phyloP scores from a whole-genome alignment of 108 stramenopile species.

The Epipyxis sp. region DNA sequence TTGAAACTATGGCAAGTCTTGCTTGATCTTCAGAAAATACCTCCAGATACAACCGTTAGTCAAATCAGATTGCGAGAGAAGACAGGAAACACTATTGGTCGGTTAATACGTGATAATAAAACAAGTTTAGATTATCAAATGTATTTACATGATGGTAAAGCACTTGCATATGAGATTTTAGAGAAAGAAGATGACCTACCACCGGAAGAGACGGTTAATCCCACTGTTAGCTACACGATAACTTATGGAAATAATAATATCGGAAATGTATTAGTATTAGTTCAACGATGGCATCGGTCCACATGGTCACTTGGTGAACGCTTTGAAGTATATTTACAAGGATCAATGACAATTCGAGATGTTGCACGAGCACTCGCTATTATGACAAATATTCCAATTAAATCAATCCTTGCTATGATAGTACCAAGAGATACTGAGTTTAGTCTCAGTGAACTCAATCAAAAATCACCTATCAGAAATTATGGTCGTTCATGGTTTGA shows the following conservation, averaged over 20 bases:
- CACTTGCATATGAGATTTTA: not conserved
- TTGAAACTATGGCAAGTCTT: not conserved
- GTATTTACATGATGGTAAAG: not conserved
- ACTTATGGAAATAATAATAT: not conserved
- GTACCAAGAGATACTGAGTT: not conserved
- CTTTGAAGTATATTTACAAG: not conserved
- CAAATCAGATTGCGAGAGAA: not conserved
- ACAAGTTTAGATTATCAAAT: not conserved
- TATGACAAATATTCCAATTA: not conserved
- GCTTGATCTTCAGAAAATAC: not conserved
- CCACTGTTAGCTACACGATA: not conserved
- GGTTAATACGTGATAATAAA: constrained; percentile 2
- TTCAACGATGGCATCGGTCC: constrained; percentile 8
- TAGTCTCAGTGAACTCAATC: not conserved
- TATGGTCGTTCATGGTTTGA: constrained; percentile 22
- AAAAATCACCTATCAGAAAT: not conserved
- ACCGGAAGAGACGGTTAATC: not conserved
- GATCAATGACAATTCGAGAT: constrained; percentile 2
- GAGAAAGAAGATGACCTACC: not conserved
- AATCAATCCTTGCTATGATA: not conserved
- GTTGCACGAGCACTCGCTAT: constrained; percentile 1
- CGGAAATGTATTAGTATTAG: constrained; percentile 20
- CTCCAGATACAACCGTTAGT: not conserved
- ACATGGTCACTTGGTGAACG: constrained; percentile 3
- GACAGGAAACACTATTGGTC: not conserved